Evolutionary conservation across 805 yeast genomes (phyloP).

Genomic region (Zygosaccharomyces gambellarensis): DNA sequence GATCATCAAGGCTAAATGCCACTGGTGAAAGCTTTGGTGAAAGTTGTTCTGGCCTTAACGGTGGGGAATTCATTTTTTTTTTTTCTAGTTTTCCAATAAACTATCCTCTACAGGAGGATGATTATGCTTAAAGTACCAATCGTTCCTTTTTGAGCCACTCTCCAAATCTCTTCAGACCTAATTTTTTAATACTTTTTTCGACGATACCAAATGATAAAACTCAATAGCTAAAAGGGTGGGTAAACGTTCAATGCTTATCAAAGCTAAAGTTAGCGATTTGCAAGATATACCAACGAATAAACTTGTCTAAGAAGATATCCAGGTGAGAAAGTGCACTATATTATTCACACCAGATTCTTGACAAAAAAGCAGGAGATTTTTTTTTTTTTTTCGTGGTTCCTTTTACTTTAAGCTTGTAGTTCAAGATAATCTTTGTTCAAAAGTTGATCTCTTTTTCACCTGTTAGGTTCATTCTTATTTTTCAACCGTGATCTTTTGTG

Average conservation of each 20-base stretch:
- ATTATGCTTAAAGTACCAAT: not conserved
- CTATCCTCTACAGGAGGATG: not conserved
- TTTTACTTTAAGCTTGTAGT: slow-evolving; percentile 1
- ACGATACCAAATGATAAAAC: not conserved
- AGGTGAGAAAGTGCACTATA: not conserved
- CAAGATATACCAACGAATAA: not conserved
- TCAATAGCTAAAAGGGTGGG: not conserved
- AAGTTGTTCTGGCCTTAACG: slow-evolving; percentile 25
- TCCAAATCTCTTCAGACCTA: not conserved
- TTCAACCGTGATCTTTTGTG: slow-evolving; percentile 8
- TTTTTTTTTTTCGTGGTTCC: slow-evolving; percentile 3
- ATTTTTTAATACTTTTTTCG: not conserved
- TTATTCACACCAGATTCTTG: slow-evolving; percentile 1
- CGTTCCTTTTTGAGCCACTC: not conserved
- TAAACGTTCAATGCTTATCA: not conserved
- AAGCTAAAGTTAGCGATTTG: not conserved
- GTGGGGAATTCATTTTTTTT: slow-evolving; percentile 25
- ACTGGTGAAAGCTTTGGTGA: slow-evolving; percentile 31
- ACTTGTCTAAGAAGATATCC: not conserved
- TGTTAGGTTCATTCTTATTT: not conserved
- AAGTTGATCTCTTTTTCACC: not conserved
- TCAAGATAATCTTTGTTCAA: slow-evolving; percentile 1
- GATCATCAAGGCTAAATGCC: slow-evolving; percentile 27
- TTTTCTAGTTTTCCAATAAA: not conserved
- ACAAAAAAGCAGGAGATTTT: slow-evolving; percentile 2